phyloP scores from a whole-genome alignment of 2,329 filamentous ascomycete genomes.

The Aschersonia sp. region DNA sequence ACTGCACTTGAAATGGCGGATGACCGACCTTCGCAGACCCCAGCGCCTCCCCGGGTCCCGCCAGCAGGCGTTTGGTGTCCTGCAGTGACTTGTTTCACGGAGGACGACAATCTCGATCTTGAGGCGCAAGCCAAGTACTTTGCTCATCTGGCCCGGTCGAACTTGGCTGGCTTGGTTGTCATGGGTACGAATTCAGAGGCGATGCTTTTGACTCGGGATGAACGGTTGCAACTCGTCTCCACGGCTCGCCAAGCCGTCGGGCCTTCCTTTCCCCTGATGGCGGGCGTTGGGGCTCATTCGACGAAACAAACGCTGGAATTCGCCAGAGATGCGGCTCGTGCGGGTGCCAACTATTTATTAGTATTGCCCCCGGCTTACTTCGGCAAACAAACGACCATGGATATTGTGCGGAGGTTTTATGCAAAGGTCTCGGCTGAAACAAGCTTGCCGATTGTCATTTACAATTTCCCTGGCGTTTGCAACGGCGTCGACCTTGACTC shows the following conservation, averaged over 20 bases:
- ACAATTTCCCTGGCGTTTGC: slow-evolving; percentile 58
- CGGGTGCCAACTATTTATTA: slow-evolving; percentile 11
- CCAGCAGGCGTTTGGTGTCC: slow-evolving; percentile 32
- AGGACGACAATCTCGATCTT: slow-evolving; percentile 30
- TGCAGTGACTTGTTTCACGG: slow-evolving; percentile 39
- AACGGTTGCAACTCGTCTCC: slow-evolving; percentile 39
- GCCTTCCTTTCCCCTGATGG: slow-evolving; percentile 78
- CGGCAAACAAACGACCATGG: slow-evolving; percentile 23
- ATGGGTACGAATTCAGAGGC: slow-evolving; percentile 42
- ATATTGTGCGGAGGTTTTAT: slow-evolving; percentile 17
- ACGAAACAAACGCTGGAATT: slow-evolving; percentile 48
- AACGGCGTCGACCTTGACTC: slow-evolving; percentile 55
- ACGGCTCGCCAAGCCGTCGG: slow-evolving; percentile 63
- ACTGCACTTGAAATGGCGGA: background rate
- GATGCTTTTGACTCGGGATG: slow-evolving; percentile 43
- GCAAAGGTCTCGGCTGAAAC: slow-evolving; percentile 37
- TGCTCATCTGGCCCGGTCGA: slow-evolving; percentile 31
- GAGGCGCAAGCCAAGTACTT: slow-evolving; percentile 34
- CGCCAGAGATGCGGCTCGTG: slow-evolving; percentile 35
- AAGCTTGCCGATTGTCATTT: slow-evolving; percentile 51
- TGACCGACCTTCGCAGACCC: slow-evolving; percentile 3
- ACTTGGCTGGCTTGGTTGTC: slow-evolving; percentile 36
- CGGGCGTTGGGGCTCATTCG: slow-evolving; percentile 48
- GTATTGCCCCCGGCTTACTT: slow-evolving; percentile 13
- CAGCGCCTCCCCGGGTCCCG: slow-evolving; percentile 9